These are phyloP conservation scores for Lachnellula suecica DNA, from an alignment of 2,329 filamentous ascomycete genomes.

Conservation along the genomic window DNA sequence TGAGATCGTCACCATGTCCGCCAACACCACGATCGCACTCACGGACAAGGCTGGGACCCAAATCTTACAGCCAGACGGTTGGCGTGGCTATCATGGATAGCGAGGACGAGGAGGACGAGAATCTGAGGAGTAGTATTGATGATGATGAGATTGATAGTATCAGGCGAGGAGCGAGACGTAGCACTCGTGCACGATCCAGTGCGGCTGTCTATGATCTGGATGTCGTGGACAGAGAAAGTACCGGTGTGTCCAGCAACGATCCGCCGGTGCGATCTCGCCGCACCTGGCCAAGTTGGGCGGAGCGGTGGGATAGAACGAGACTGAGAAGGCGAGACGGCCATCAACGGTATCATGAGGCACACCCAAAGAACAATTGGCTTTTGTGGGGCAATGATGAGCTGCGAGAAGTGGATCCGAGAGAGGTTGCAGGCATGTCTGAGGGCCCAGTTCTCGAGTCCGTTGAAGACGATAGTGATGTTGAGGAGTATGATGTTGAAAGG, in stretches of 20 bases:
- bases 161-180: not conserved
- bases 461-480: not conserved
- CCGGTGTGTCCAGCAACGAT: not conserved
- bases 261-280: not conserved
- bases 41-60: not conserved
- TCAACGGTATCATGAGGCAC: not conserved
- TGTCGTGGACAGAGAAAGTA: not conserved
- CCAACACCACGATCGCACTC: not conserved
- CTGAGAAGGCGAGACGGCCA: not conserved
- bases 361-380: not conserved
- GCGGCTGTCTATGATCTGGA: not conserved
- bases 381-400: not conserved
- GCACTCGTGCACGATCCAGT: not conserved
- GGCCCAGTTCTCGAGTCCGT: not conserved
- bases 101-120: not conserved
- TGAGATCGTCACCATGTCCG: not conserved
- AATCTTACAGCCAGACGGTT: not conserved
- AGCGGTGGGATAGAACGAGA: not conserved
- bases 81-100: not conserved
- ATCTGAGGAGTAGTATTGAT: not conserved
- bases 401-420: not conserved
- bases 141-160: not conserved
- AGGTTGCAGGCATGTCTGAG: not conserved
- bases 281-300: not conserved
- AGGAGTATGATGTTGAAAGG: conserved; percentile 7